phyloP scores from a whole-genome alignment of 768 basidiomycete genomes.

The Tephrocybe rancida region DNA sequence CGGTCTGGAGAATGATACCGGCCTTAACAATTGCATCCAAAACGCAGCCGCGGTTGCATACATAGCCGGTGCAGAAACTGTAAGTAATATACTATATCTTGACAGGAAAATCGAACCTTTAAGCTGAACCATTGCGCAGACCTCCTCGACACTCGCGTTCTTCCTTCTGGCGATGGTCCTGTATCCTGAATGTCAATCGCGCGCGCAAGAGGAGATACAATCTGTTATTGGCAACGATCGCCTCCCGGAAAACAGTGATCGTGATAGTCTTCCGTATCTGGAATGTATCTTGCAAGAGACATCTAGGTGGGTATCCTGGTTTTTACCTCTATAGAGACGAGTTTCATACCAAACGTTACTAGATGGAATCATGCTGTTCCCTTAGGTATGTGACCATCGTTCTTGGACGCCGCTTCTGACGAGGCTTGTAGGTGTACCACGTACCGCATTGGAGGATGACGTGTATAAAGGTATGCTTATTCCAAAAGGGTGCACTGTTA shows the following conservation, averaged over 20 bases:
- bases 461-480: slow-evolving; percentile 1
- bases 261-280: slow-evolving; percentile 34
- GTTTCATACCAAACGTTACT: not conserved
- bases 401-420: not conserved
- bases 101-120: not conserved
- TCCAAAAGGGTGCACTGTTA: slow-evolving; percentile 40
- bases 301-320: slow-evolving; percentile 10
- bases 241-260: slow-evolving; percentile 35
- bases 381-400: slow-evolving; percentile 14
- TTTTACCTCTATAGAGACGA: not conserved
- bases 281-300: slow-evolving; percentile 33
- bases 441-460: not conserved
- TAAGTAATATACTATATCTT: slow-evolving; percentile 11
- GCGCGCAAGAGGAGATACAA: slow-evolving; percentile 44
- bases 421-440: not conserved
- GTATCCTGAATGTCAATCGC: slow-evolving; percentile 34
- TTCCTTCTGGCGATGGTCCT: slow-evolving; percentile 42
- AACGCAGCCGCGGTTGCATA: slow-evolving; percentile 19
- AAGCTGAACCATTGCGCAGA: slow-evolving; percentile 17
- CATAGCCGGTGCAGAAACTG: slow-evolving; percentile 37
- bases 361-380: slow-evolving; percentile 24
- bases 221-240: slow-evolving; percentile 32
- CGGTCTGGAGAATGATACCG: not conserved
- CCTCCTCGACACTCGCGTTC: slow-evolving; percentile 25
- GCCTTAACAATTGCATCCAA: slow-evolving; percentile 15